Evolutionary conservation across 371 early-diverging fungal species (phyloP), one percentile per base, ranked within the genome.

Genomic region (Actinomucor elegans): DNA sequence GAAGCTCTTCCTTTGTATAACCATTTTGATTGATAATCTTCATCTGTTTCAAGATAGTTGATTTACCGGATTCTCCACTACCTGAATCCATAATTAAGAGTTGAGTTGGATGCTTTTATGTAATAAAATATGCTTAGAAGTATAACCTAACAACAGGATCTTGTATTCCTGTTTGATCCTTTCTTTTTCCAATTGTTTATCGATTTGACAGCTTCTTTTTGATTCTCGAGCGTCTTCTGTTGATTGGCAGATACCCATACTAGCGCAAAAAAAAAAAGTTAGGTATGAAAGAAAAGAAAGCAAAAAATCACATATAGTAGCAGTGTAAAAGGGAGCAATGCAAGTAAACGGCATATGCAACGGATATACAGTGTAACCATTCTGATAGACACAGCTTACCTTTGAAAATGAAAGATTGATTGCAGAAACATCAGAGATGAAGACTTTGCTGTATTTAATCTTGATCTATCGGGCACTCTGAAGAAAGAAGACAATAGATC

Each of bases 21-120:
- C 95, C 96, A 24, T 84, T 79, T 57, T 91, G 92, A 71, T 94
- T 90, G 55, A 96, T 90, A 57, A 96, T 87, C 61, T 91, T 92
- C 91, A 94, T 92, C 67, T 94, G 94, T 49, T 94, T 94, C 21
- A 93, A 86, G 49, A 94, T 88, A 27, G 94, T 94, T 29, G 90
- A 87, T 67, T 93, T 93, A 51, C 94, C 94, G 18, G 92, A 91
- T 70, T 94, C 94, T 45, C 93, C 94, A 57, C 88, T 87, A 17
- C 94, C 90, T 73, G 38, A 12, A 28, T 7, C 9, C 5, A 20
- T 8, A 37, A 17, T 18, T n/a, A 37, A 37, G 20, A 18, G 17
- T 5, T 37, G 20, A 37, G 37, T 37, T 18, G 18, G 8, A n/a
- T n/a, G n/a, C n/a, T n/a, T n/a, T n/a, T n/a, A n/a, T n/a, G n/a